Evolutionary conservation across 164 flowering plant genomes (phyloP).

Genomic region (Berberis thunbergii): DNA sequence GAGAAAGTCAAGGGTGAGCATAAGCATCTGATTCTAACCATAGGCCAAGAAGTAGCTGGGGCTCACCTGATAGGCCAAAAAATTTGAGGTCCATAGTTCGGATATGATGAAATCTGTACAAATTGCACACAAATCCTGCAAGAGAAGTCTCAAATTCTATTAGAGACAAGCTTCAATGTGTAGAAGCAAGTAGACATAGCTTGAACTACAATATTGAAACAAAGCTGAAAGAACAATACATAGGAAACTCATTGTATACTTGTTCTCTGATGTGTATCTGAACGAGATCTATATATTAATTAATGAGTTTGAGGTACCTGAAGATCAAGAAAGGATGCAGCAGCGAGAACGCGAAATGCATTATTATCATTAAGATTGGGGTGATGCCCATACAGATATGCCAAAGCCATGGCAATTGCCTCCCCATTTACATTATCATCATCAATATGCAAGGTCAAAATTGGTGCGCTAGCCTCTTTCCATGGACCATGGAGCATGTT

Average conservation of each 20-base stretch:
- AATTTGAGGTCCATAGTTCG: constrained; percentile 91
- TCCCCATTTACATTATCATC: constrained; percentile 84
- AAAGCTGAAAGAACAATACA: neutral
- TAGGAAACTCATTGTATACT: too few species aligned
- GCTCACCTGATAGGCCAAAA: constrained; percentile 86
- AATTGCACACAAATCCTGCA: constrained; percentile 95
- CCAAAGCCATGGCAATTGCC: constrained; percentile 80
- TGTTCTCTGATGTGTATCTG: too few species aligned
- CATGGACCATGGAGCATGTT: constrained; percentile 99
- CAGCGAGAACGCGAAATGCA: constrained; percentile 97
- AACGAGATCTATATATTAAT: neutral
- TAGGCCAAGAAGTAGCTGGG: neutral
- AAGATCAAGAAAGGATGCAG: constrained; percentile 97
- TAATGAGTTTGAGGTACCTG: constrained; percentile 40
- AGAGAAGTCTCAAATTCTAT: constrained; percentile 1
- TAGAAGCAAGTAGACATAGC: neutral
- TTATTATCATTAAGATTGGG: constrained; percentile 86
- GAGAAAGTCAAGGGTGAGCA: neutral
- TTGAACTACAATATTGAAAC: neutral
- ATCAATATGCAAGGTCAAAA: constrained; percentile 72
- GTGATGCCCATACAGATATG: constrained; percentile 87
- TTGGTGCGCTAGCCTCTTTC: constrained; percentile 82
- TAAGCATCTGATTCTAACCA: constrained; percentile 1
- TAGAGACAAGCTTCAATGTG: neutral
- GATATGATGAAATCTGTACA: constrained; percentile 94